phyloP scores from a whole-genome alignment of 2,329 filamentous ascomycete genomes.

The Lecanicillium sp. region DNA sequence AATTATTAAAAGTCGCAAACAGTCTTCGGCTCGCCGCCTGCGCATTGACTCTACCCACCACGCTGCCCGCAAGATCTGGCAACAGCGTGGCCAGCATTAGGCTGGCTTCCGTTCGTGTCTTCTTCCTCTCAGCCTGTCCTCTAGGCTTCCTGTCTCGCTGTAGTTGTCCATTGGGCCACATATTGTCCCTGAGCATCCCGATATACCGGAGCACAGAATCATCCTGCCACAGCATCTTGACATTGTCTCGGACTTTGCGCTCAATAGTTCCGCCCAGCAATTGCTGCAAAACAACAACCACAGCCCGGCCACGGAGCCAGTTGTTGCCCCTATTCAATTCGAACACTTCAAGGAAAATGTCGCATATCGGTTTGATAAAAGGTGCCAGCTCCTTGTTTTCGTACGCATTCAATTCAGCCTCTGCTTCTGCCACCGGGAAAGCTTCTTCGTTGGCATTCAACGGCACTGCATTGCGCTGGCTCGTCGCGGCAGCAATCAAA shows the following conservation, averaged over 20 bases:
- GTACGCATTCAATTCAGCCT: constrained; percentile 89
- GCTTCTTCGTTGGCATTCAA: constrained; percentile 44
- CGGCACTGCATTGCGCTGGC: constrained; percentile 50
- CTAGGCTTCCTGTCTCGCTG: constrained; percentile 46
- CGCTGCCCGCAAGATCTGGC: constrained; percentile 84
- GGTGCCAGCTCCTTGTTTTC: constrained; percentile 85
- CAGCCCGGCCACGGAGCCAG: constrained; percentile 90
- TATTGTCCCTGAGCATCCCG: constrained; percentile 59
- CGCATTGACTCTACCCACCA: constrained; percentile 88
- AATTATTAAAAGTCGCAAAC: constrained; percentile 87
- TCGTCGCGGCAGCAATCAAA: constrained; percentile 69
- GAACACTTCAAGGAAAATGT: constrained; percentile 93
- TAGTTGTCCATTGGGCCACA: constrained; percentile 71
- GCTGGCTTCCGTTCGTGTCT: constrained; percentile 78
- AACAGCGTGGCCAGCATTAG: constrained; percentile 83
- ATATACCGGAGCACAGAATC: constrained; percentile 73
- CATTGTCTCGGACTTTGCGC: constrained; percentile 83
- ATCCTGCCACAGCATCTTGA: constrained; percentile 66
- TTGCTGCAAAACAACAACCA: constrained; percentile 94
- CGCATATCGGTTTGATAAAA: constrained; percentile 97
- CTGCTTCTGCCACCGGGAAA: constrained; percentile 62
- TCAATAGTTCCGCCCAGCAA: constrained; percentile 93
- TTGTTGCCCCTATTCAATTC: constrained; percentile 93
- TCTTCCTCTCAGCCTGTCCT: constrained; percentile 65
- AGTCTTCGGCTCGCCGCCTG: constrained; percentile 82